A percentile compares a stretch with the other conserved stretches of the same genome.
Conservation (phyloP, 1,284 basidiomycete genomes). For the Rhodofomes roseus region DNA sequence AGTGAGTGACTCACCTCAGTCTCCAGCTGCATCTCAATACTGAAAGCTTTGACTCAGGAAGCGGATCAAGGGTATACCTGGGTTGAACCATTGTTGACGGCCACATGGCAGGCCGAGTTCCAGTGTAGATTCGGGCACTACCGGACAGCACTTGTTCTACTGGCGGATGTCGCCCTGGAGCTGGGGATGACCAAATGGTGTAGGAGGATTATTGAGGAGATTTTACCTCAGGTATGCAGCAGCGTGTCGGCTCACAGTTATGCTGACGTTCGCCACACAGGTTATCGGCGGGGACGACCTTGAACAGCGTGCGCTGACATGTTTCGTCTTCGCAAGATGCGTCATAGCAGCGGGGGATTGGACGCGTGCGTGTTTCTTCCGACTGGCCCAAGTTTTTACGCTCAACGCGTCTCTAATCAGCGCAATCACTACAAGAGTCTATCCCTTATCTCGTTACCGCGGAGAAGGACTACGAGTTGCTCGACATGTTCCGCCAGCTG, state of each 20-base stretch:
- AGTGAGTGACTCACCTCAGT: constrained; percentile 34
- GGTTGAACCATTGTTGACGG: constrained; percentile 63
- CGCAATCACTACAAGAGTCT: constrained; percentile 48
- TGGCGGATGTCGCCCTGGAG: constrained; percentile 74
- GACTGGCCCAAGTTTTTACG: not conserved
- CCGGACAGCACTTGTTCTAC: constrained; percentile 59
- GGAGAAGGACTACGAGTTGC: constrained; percentile 54
- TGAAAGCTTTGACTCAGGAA: constrained; percentile 26
- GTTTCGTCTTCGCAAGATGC: constrained; percentile 69
- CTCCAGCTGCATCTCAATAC: not conserved
- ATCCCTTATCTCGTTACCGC: constrained; percentile 58
- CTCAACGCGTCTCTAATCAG: constrained; percentile 22
- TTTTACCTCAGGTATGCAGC: constrained; percentile 67
- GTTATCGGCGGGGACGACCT: constrained; percentile 66
- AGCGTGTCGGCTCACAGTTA: not conserved
- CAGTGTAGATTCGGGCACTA: constrained; percentile 64
- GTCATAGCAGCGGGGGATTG: constrained; percentile 45
- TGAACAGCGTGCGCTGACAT: constrained; percentile 72
- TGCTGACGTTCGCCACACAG: constrained; percentile 32
- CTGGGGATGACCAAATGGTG: constrained; percentile 70
- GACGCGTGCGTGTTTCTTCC: constrained; percentile 13
- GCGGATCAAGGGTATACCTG: constrained; percentile 56
- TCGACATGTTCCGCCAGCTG: constrained; percentile 56
- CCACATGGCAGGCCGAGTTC: constrained; percentile 78
- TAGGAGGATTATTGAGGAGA: constrained; percentile 62